phyloP scores from a whole-genome alignment of 805 yeast species.

The Candida suzukii region DNA sequence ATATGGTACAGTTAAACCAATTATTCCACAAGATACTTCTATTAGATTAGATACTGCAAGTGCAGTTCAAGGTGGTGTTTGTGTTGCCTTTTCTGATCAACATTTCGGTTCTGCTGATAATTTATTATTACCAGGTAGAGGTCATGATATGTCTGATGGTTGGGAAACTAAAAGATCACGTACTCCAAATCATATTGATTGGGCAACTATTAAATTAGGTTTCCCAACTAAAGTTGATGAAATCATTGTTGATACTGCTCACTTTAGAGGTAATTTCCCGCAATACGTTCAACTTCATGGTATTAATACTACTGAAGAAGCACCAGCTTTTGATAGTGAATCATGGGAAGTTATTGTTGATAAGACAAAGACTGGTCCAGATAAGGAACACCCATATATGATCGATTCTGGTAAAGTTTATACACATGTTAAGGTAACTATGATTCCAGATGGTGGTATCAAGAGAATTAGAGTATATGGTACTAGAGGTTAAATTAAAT shows the following conservation, averaged over 20 bases:
- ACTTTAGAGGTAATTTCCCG: slow-evolving; percentile 92
- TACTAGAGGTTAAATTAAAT: slow-evolving; percentile 14
- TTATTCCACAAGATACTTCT: slow-evolving; percentile 40
- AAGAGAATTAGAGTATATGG: slow-evolving; percentile 87
- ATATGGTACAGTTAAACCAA: slow-evolving; percentile 79
- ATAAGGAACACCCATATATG: slow-evolving; percentile 62
- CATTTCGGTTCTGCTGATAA: slow-evolving; percentile 93
- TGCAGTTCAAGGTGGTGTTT: slow-evolving; percentile 84
- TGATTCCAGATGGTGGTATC: slow-evolving; percentile 96
- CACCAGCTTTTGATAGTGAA: slow-evolving; percentile 33
- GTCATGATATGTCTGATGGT: slow-evolving; percentile 95
- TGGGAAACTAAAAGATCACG: slow-evolving; percentile 97
- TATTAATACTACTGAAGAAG: slow-evolving; percentile 26
- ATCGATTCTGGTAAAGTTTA: slow-evolving; percentile 25
- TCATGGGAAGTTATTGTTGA: slow-evolving; percentile 63
- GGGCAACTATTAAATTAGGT: slow-evolving; percentile 84
- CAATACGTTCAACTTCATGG: slow-evolving; percentile 71
- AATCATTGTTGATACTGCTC: slow-evolving; percentile 83
- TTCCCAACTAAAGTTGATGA: slow-evolving; percentile 47
- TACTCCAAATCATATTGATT: slow-evolving; percentile 76
- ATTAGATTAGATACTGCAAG: slow-evolving; percentile 67
- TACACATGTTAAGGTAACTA: slow-evolving; percentile 71
- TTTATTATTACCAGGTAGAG: slow-evolving; percentile 86
- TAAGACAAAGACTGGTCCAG: slow-evolving; percentile 74
- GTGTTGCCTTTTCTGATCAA: slow-evolving; percentile 77